Conservation (phyloP, 305 asterid genomes). For the Rubia tinctorum region DNA sequence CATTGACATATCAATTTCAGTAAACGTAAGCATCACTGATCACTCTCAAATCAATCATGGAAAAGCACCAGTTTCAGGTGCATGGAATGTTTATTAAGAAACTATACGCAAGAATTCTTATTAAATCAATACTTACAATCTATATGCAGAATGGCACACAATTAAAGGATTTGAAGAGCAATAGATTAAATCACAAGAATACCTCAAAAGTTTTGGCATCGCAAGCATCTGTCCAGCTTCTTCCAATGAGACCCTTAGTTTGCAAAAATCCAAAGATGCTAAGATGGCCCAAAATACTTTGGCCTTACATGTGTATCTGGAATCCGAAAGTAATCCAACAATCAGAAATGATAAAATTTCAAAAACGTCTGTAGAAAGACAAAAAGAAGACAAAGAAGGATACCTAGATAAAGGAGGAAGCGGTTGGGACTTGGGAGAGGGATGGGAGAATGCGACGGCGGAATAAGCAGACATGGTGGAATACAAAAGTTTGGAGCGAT, state of each 20-base stretch:
- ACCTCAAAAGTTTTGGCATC: slow-evolving; percentile 91
- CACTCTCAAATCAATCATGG: too few relatives aligned
- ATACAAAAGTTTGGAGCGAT: neutral
- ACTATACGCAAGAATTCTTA: too few relatives aligned
- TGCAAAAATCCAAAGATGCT: slow-evolving; percentile 69
- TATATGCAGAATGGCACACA: too few relatives aligned
- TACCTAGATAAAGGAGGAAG: slow-evolving; percentile 18
- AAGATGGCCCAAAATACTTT: slow-evolving; percentile 55
- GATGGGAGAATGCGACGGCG: neutral
- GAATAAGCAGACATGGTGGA: neutral
- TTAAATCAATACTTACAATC: too few relatives aligned
- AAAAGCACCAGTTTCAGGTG: too few relatives aligned
- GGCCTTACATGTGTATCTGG: slow-evolving; percentile 72
- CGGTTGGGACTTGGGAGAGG: neutral
- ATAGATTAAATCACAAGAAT: too few relatives aligned
- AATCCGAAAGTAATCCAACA: neutral
- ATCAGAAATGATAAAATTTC: neutral
- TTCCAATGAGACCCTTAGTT: slow-evolving; percentile 82
- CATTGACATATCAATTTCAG: too few relatives aligned
- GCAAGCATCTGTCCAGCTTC: slow-evolving; percentile 86
- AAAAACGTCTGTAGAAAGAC: neutral
- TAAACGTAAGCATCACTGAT: too few relatives aligned
- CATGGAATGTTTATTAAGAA: too few relatives aligned
- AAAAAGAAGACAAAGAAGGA: too few relatives aligned
- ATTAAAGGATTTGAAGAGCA: too few relatives aligned